These are phyloP conservation scores for Celoporthe dispersa DNA, from an alignment of 2,329 filamentous ascomycete genomes.

Conservation along the genomic window DNA sequence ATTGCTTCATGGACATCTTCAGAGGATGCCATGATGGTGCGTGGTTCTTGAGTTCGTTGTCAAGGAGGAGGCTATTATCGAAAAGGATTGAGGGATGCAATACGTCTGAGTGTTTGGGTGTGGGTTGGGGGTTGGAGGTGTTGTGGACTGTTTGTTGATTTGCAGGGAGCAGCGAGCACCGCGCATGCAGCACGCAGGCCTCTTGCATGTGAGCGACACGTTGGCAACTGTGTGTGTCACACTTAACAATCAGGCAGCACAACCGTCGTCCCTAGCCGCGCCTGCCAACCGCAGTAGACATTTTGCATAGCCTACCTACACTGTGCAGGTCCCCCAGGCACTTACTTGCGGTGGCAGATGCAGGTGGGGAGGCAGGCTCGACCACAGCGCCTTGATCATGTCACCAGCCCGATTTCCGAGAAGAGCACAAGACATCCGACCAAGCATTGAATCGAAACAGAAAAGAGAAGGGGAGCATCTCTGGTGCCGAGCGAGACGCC, in stretches of 20 bases:
- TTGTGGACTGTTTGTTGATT: not conserved
- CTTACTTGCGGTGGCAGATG: not conserved
- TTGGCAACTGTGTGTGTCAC: not conserved
- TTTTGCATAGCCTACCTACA: not conserved
- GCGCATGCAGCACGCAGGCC: not conserved
- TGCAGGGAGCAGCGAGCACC: not conserved
- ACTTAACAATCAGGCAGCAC: not conserved
- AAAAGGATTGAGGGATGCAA: not conserved
- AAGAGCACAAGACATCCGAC: no score
- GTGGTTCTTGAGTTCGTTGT: not conserved
- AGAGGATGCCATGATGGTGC: conserved; percentile 17
- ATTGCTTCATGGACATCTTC: conserved; percentile 2
- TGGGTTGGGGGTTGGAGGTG: not conserved
- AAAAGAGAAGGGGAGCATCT: no score
- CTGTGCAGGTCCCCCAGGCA: not conserved
- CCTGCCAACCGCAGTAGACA: not conserved
- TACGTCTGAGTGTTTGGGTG: not conserved
- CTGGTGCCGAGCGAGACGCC: no score
- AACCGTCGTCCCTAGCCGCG: not conserved
- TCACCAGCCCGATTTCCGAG: no score
- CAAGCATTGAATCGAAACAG: no score
- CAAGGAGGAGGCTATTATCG: not conserved
- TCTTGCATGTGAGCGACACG: not conserved
- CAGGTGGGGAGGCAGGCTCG: not conserved
- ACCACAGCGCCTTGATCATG: not conserved